phyloP scores from a whole-genome alignment of 495 filamentous ascomycete species.

The Penicillium flavigenum region DNA sequence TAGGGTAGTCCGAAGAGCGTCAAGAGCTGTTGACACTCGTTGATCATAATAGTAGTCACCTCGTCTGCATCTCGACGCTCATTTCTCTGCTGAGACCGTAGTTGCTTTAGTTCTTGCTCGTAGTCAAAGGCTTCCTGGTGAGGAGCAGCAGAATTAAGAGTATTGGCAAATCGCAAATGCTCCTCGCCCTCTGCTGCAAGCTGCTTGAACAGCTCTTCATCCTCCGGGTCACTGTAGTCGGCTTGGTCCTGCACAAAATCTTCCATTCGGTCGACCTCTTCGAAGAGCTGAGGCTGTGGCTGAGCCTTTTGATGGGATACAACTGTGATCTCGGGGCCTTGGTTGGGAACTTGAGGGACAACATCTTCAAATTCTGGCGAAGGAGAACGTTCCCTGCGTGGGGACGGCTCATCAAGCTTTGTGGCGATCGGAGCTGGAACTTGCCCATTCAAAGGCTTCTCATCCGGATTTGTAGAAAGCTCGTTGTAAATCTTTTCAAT shows the following conservation, averaged over 20 bases:
- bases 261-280: slow-evolving; percentile 28
- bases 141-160: slow-evolving; percentile 64
- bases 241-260: slow-evolving; percentile 38
- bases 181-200: slow-evolving; percentile 88
- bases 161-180: slow-evolving; percentile 85
- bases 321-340: slow-evolving; percentile 22
- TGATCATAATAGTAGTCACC: slow-evolving; percentile 90
- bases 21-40: slow-evolving; percentile 89
- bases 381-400: slow-evolving; percentile 34
- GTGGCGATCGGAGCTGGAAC: not conserved
- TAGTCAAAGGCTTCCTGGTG: slow-evolving; percentile 70
- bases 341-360: slow-evolving; percentile 12
- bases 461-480: not conserved
- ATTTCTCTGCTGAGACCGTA: slow-evolving; percentile 92
- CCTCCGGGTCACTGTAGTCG: slow-evolving; percentile 82
- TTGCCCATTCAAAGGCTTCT: not conserved
- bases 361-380: slow-evolving; percentile 58
- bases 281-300: slow-evolving; percentile 9
- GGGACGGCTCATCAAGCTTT: not conserved
- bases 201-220: slow-evolving; percentile 81
- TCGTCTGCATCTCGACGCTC: slow-evolving; percentile 94
- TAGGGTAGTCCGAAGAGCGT: slow-evolving; percentile 91
- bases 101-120: slow-evolving; percentile 79
- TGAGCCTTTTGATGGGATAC: slow-evolving; percentile 13
- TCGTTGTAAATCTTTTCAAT: slow-evolving; percentile 3